These are phyloP conservation scores for Botrytis pseudocinerea DNA, from an alignment of 2,329 filamentous ascomycete genomes.

Conservation along the genomic window DNA sequence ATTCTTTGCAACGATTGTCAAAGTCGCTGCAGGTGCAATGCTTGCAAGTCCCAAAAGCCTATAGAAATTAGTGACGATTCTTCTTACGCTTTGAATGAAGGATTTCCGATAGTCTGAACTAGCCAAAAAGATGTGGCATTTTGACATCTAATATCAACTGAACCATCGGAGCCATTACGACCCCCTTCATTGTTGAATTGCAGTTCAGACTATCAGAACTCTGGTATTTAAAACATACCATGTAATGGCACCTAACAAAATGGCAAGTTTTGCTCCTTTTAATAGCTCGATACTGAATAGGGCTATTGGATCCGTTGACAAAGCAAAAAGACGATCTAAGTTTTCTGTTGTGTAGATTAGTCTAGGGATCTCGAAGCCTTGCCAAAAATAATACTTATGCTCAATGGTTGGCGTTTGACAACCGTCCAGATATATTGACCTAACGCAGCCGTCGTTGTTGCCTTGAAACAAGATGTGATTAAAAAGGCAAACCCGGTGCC, in stretches of 20 bases:
- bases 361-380: background rate
- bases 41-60: slow-evolving; percentile 23
- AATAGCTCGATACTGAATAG: slow-evolving; percentile 23
- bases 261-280: slow-evolving; percentile 17
- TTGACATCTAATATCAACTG: background rate
- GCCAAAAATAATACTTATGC: slow-evolving; percentile 11
- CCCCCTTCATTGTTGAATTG: background rate
- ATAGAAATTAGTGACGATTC: background rate
- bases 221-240: background rate
- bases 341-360: slow-evolving; percentile 5
- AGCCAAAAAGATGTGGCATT: background rate
- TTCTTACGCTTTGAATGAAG: background rate
- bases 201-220: background rate
- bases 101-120: background rate
- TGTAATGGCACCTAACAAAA: background rate
- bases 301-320: slow-evolving; percentile 25
- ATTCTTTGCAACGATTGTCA: slow-evolving; percentile 17
- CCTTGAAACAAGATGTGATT: slow-evolving; percentile 24
- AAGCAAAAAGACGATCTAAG: slow-evolving; percentile 30
- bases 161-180: background rate
- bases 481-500: slow-evolving; percentile 31
- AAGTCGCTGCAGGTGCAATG: slow-evolving; percentile 23
- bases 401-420: slow-evolving; percentile 26
- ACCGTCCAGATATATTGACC: slow-evolving; percentile 32
- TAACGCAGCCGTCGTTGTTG: slow-evolving; percentile 24